Evolutionary conservation across 1,139 yeast species (phyloP).

Genomic region (Sugiyamaella paludigena): DNA sequence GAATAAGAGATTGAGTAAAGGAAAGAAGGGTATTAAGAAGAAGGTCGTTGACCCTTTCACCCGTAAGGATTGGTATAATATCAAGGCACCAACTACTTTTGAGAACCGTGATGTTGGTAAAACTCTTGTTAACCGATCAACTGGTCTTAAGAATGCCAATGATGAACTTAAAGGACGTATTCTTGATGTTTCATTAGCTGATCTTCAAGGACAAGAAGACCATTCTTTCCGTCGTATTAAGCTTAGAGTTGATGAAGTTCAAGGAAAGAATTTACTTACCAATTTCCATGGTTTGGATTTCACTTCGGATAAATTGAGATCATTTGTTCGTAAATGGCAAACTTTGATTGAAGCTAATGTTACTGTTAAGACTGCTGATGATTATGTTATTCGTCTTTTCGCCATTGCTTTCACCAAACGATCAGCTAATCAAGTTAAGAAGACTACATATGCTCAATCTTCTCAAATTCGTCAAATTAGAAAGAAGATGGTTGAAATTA

Average conservation of each 20-base stretch:
- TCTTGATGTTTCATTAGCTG: constrained; percentile 83
- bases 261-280: constrained; percentile 88
- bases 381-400: constrained; percentile 83
- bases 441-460: constrained; percentile 87
- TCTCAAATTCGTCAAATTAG: constrained; percentile 84
- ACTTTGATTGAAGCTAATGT: constrained; percentile 87
- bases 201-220: constrained; percentile 89
- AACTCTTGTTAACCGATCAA: constrained; percentile 89
- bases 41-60: constrained; percentile 94
- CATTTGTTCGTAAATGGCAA: constrained; percentile 93
- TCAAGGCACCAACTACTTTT: constrained; percentile 93
- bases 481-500: constrained; percentile 83
- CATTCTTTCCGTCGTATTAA: constrained; percentile 87
- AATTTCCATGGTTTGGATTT: constrained; percentile 95
- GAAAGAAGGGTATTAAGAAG: constrained; percentile 95
- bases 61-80: constrained; percentile 92
- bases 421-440: constrained; percentile 85
- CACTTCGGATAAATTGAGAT: constrained; percentile 87
- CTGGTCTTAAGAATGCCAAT: constrained; percentile 89
- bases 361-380: constrained; percentile 89
- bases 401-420: constrained; percentile 93
- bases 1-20: constrained; percentile 95
- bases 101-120: constrained; percentile 93
- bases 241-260: constrained; percentile 90
- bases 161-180: constrained; percentile 92